Evolutionary conservation across 1,139 yeast genomes (phyloP).

Genomic region (Casaregolazyma suthepensis): DNA sequence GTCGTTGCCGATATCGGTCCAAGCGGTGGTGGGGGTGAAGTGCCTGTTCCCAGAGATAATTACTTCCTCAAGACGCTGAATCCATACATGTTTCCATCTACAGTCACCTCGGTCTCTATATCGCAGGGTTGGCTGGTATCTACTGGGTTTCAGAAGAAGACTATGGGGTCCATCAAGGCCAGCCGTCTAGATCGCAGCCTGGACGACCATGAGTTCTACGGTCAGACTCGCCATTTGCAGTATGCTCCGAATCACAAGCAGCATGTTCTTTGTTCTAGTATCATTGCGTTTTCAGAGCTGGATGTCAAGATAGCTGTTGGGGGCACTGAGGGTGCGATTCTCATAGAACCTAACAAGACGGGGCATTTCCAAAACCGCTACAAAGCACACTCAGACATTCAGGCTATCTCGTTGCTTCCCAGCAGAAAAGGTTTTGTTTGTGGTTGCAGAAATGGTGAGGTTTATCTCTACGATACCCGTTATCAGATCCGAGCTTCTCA

Average conservation of each 20-base stretch:
- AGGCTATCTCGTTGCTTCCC: constrained; percentile 10
- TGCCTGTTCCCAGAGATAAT: constrained; percentile 1
- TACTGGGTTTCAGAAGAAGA: constrained; percentile 11
- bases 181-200: constrained; percentile 1
- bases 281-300: neutral
- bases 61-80: constrained; percentile 3
- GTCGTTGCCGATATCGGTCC: constrained; percentile 7
- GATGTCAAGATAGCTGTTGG: constrained; percentile 8
- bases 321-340: constrained; percentile 7
- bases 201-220: constrained; percentile 8
- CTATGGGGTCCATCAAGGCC: constrained; percentile 3
- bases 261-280: constrained; percentile 4
- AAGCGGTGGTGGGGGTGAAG: constrained; percentile 1
- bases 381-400: constrained; percentile 14
- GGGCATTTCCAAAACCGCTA: constrained; percentile 8
- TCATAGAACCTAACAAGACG: constrained; percentile 9
- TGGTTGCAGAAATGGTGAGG: constrained; percentile 13
- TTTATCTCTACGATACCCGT: constrained; percentile 12
- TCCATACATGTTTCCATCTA: constrained; percentile 7
- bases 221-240: constrained; percentile 1
- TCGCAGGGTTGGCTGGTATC: constrained; percentile 10
- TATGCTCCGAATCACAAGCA: constrained; percentile 7
- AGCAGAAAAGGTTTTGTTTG: constrained; percentile 4
- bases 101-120: constrained; percentile 12
- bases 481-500: constrained; percentile 8